Evolutionary conservation across 495 filamentous ascomycete genomes (phyloP).

Genomic region (Penicillium silybi): DNA sequence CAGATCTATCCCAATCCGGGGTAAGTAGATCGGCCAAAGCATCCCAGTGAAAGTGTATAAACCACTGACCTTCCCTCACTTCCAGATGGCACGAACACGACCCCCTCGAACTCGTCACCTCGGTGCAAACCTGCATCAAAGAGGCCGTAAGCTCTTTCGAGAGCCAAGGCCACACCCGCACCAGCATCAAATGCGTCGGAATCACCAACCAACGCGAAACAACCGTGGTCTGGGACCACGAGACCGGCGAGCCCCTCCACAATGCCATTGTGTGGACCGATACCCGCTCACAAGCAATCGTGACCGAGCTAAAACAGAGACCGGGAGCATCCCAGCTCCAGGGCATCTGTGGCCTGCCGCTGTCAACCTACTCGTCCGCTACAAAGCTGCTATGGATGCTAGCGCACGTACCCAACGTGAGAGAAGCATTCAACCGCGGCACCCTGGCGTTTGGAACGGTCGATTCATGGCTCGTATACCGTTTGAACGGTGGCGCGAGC

Average conservation of each 20-base stretch:
- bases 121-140: conserved; percentile 81
- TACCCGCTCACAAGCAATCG: conserved; percentile 74
- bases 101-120: conserved; percentile 69
- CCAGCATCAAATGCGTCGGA: conserved; percentile 74
- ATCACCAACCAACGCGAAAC: conserved; percentile 97
- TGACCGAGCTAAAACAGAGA: conserved; percentile 67
- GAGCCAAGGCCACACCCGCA: conserved; percentile 58
- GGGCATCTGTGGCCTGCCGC: conserved; percentile 76
- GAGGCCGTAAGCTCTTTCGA: conserved; percentile 68
- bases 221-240: conserved; percentile 84
- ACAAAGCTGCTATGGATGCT: conserved; percentile 89
- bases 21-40: conserved; percentile 46
- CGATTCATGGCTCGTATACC: conserved; percentile 89
- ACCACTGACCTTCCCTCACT: neutral
- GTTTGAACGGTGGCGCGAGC: conserved; percentile 73
- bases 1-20: conserved; percentile 88
- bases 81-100: conserved; percentile 92
- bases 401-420: conserved; percentile 65
- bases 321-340: conserved; percentile 61
- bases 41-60: conserved; percentile 1
- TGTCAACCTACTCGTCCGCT: conserved; percentile 91
- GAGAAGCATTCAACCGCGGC: conserved; percentile 71
- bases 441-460: conserved; percentile 87
- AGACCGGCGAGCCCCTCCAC: conserved; percentile 79
- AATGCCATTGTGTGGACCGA: conserved; percentile 96